Evolutionary conservation across 441 rosid genomes (phyloP).

Genomic region (Populus tomentosa): DNA sequence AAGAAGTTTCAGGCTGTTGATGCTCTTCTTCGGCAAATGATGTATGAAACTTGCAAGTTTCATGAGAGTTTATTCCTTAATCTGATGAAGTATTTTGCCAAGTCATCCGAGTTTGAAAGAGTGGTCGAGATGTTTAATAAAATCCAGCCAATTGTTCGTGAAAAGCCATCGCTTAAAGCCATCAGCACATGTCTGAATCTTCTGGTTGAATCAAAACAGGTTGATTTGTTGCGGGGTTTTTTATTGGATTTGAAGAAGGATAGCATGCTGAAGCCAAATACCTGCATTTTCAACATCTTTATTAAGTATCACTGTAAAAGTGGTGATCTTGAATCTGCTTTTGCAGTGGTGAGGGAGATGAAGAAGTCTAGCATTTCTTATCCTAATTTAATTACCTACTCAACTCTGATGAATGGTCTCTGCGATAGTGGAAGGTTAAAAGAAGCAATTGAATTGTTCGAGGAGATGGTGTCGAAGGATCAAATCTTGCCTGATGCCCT

Average conservation of each 20-base stretch:
- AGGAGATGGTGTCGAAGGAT: conserved; percentile 77
- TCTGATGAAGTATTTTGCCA: conserved; percentile 71
- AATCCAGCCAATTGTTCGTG: conserved; percentile 59
- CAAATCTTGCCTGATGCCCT: conserved; percentile 71
- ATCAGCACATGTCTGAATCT: conserved; percentile 81
- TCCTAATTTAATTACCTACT: conserved; percentile 79
- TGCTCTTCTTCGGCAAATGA: conserved; percentile 69
- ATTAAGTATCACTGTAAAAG: conserved; percentile 75
- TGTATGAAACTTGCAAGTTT: conserved; percentile 73
- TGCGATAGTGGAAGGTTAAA: conserved; percentile 54
- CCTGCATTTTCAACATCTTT: conserved; percentile 80
- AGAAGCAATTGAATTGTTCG: conserved; percentile 74
- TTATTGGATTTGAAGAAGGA: conserved; percentile 43
- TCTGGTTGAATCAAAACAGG: conserved; percentile 58
- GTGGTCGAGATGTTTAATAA: conserved; percentile 69
- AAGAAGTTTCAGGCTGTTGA: conserved; percentile 76
- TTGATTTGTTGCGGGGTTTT: conserved; percentile 42
- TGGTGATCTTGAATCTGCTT: conserved; percentile 57
- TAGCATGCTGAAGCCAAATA: conserved; percentile 59
- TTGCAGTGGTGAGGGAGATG: conserved; percentile 72
- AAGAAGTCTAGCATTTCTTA: conserved; percentile 46
- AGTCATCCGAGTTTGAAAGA: conserved; percentile 41
- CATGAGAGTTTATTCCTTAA: conserved; percentile 73
- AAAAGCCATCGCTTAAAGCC: conserved; percentile 78
- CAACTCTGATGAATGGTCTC: conserved; percentile 67